Evolutionary conservation across 2,329 filamentous ascomycete species (phyloP).

Genomic region (Penicillium sp.): DNA sequence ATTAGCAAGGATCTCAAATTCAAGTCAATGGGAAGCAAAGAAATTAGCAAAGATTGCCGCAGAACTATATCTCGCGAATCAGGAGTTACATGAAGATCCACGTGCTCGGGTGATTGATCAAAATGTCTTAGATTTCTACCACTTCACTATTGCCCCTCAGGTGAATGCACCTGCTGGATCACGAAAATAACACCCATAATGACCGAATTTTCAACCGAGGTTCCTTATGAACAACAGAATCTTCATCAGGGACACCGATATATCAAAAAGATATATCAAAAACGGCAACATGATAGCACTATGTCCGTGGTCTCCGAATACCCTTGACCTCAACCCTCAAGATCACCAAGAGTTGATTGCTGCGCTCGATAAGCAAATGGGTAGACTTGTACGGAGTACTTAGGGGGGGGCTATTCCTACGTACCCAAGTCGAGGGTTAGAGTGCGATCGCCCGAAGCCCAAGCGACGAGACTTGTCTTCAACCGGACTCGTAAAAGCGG

Average conservation of each 20-base stretch:
- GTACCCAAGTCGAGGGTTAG: background rate
- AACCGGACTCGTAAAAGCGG: too few relatives aligned
- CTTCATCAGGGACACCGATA: background rate
- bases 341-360: conserved; percentile 16
- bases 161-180: background rate
- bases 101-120: background rate
- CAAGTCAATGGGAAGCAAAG: background rate
- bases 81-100: background rate
- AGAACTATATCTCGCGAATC: background rate
- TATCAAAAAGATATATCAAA: background rate
- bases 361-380: conserved; percentile 17
- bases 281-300: background rate
- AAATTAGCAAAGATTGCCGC: background rate
- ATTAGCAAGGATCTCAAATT: background rate
- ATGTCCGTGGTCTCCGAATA: background rate
- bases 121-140: too few relatives aligned
- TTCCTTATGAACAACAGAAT: background rate
- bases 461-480: too few relatives aligned
- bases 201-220: background rate
- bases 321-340: background rate
- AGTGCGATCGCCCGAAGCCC: too few relatives aligned
- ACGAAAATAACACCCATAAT: background rate
- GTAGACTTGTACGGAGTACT: conserved; percentile 14
- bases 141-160: background rate
- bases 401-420: conserved; percentile 19